Evolutionary conservation across 768 basidiomycete species (phyloP).

Genomic region (Gyrodon lividus): DNA sequence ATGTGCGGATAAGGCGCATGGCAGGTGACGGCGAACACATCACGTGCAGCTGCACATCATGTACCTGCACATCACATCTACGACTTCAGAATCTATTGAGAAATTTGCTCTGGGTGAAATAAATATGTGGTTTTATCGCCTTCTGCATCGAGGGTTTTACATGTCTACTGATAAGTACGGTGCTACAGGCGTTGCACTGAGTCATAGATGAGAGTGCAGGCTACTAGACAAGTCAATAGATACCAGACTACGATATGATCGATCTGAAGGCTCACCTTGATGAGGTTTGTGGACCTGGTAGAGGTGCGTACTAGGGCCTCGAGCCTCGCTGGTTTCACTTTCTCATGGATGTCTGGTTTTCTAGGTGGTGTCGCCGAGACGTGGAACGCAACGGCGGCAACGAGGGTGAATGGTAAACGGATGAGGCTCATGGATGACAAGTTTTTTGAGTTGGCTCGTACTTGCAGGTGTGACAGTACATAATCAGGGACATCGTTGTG

Average conservation of each 20-base stretch:
- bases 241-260: not conserved
- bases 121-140: too few relatives aligned
- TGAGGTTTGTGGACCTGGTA: not conserved
- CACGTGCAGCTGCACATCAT: not conserved
- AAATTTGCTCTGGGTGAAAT: too few relatives aligned
- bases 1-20: conserved; percentile 21
- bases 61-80: not conserved
- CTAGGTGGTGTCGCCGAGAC: conserved; percentile 47
- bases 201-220: too few relatives aligned
- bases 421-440: conserved; percentile 22
- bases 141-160: too few relatives aligned
- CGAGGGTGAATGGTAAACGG: conserved; percentile 44
- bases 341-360: conserved; percentile 36
- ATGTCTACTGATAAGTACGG: too few relatives aligned
- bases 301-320: not conserved
- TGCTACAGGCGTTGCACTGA: too few relatives aligned
- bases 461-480: too few relatives aligned
- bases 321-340: conserved; percentile 19
- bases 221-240: conserved; percentile 3
- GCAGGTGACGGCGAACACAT: conserved; percentile 6
- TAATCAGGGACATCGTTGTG: not conserved
- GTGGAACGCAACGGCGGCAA: conserved; percentile 44
- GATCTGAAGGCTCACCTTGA: not conserved
- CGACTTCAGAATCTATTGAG: too few relatives aligned
- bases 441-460: not conserved